Conservation (phyloP, 78 protist species). For the Isochrysis galbana region DNA sequence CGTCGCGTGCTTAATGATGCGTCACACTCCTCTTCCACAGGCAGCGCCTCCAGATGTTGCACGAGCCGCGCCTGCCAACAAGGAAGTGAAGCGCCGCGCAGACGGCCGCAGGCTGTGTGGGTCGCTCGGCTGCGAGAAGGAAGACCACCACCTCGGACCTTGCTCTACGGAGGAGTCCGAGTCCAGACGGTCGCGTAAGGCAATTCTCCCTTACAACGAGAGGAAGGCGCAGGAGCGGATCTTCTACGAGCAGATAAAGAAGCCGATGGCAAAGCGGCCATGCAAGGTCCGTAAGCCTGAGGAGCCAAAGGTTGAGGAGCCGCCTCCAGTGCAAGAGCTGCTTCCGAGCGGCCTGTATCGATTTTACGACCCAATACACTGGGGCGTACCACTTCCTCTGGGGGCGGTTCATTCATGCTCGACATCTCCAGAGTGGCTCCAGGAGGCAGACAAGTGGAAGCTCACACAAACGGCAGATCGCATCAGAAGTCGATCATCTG, state of each 20-base stretch:
- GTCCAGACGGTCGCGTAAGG: neutral
- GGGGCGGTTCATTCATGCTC: neutral
- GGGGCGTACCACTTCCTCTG: neutral
- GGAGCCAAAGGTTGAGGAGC: neutral
- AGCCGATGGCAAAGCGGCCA: no score
- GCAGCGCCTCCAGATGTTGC: no score
- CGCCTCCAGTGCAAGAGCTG: neutral
- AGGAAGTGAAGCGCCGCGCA: no score
- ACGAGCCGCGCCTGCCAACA: no score
- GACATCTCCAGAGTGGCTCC: neutral
- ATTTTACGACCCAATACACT: neutral
- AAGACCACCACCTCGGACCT: neutral
- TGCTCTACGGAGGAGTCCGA: neutral
- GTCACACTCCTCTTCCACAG: no score
- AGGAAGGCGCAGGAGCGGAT: neutral
- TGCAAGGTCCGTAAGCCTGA: neutral
- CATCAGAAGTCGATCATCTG: neutral
- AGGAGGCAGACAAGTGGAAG: neutral
- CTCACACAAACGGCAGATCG: neutral
- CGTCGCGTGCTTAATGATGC: no score
- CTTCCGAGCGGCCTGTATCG: neutral
- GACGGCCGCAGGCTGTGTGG: neutral
- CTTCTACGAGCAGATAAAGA: neutral
- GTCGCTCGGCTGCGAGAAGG: neutral
- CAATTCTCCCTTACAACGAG: neutral